A percentile compares a stretch with the other conserved stretches of the same genome.
Conservation (phyloP, 495 filamentous ascomycete genomes). For the Daldinia childiae region DNA sequence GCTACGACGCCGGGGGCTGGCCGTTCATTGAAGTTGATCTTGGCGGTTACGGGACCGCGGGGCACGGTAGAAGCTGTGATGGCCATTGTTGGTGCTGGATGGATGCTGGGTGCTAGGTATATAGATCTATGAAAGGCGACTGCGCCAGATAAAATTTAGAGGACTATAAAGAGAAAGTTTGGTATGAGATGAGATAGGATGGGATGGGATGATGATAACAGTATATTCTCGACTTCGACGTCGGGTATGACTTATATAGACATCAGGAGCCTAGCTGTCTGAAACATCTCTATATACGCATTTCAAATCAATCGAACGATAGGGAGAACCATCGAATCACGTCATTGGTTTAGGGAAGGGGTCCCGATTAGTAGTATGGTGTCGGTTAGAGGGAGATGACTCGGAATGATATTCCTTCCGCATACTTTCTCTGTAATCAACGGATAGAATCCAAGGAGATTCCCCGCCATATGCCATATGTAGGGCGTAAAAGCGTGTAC, state of each 20-base stretch:
- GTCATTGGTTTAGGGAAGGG: conserved; percentile 6
- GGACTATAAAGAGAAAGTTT: not conserved
- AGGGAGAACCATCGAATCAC: conserved; percentile 12
- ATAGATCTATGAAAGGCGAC: not conserved
- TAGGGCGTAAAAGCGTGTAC: not conserved
- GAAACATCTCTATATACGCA: not conserved
- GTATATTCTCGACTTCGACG: conserved; percentile 13
- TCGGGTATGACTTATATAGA: conserved; percentile 30
- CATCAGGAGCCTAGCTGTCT: conserved; percentile 5
- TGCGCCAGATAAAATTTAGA: not conserved
- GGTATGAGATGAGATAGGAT: not conserved
- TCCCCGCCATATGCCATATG: not conserved
- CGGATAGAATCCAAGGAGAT: not conserved
- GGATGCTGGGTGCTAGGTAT: not conserved
- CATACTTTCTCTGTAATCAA: not conserved
- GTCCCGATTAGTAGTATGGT: conserved; percentile 3
- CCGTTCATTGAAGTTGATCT: conserved; percentile 73
- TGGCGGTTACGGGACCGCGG: conserved; percentile 70
- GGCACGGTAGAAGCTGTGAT: conserved; percentile 58
- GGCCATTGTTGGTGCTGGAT: conserved; percentile 43
- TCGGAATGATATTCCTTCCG: not conserved
- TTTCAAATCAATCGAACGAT: conserved; percentile 24
- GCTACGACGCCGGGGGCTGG: conserved; percentile 71
- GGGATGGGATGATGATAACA: not conserved
- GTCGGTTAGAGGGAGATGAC: not conserved